These are phyloP conservation scores for Penicillium sp. DNA, from an alignment of 2,329 filamentous ascomycete genomes.

Conservation along the genomic window DNA sequence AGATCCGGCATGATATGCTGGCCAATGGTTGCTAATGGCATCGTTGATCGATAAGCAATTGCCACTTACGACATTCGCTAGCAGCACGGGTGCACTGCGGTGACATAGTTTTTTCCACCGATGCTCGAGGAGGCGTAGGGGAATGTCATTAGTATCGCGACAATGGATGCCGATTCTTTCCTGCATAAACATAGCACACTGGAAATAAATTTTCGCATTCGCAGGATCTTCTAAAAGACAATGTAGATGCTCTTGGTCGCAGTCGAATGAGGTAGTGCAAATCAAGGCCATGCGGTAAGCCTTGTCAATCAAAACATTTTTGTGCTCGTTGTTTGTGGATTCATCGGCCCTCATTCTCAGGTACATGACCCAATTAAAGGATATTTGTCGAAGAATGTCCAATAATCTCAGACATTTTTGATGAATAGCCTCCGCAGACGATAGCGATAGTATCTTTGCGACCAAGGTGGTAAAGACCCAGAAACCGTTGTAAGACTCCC, in stretches of 20 bases:
- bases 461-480: slow-evolving; percentile 39
- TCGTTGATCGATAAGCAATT: slow-evolving; percentile 14
- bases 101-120: slow-evolving; percentile 23
- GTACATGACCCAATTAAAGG: slow-evolving; percentile 15
- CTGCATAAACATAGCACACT: not conserved
- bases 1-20: slow-evolving; percentile 16
- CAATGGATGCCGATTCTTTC: not conserved
- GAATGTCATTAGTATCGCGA: not conserved
- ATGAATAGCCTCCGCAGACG: slow-evolving; percentile 19
- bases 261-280: slow-evolving; percentile 44
- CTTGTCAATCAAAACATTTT: slow-evolving; percentile 29
- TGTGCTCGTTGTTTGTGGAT: slow-evolving; percentile 22
- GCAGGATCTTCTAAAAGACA: slow-evolving; percentile 21
- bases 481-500: slow-evolving; percentile 46
- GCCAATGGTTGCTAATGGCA: slow-evolving; percentile 16
- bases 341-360: slow-evolving; percentile 28
- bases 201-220: not conserved
- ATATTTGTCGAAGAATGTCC: not conserved
- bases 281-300: slow-evolving; percentile 40
- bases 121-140: slow-evolving; percentile 19
- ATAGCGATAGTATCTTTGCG: slow-evolving; percentile 43
- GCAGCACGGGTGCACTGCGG: slow-evolving; percentile 10
- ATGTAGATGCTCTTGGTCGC: slow-evolving; percentile 31
- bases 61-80: slow-evolving; percentile 9
- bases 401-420: slow-evolving; percentile 18